phyloP scores from a whole-genome alignment of 768 basidiomycete genomes.

The Lepiota subincarnata region DNA sequence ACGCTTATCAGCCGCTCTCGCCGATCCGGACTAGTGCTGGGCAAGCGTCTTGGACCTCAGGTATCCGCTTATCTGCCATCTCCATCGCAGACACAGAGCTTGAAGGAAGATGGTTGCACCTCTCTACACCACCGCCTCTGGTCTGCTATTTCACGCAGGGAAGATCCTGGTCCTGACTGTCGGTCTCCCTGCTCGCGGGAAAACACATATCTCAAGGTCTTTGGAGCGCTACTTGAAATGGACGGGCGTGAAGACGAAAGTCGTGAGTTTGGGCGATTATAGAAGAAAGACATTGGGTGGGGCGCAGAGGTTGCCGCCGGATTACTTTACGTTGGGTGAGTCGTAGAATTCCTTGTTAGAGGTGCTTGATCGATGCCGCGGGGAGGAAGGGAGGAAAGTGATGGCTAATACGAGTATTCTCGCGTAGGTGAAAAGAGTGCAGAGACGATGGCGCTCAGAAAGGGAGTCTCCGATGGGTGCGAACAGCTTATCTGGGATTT shows the following conservation, averaged over 20 bases:
- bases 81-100: background rate
- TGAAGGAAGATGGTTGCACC: constrained; percentile 81
- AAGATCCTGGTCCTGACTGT: constrained; percentile 93
- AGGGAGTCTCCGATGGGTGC: constrained; percentile 74
- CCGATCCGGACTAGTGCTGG: background rate
- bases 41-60: too few species aligned
- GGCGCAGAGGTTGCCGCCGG: constrained; percentile 80
- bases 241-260: constrained; percentile 96
- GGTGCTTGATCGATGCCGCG: background rate
- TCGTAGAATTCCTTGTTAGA: background rate
- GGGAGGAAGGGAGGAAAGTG: background rate
- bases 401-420: background rate
- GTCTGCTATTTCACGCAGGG: constrained; percentile 86
- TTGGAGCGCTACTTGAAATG: constrained; percentile 97
- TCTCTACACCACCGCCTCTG: constrained; percentile 87
- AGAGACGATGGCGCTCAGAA: constrained; percentile 76
- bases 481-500: constrained; percentile 88
- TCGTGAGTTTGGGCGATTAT: constrained; percentile 94
- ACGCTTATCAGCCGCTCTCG: background rate
- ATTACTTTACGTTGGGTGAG: constrained; percentile 86
- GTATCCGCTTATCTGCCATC: too few species aligned
- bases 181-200: constrained; percentile 90
- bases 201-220: constrained; percentile 94
- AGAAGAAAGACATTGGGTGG: constrained; percentile 86
- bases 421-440: constrained; percentile 66